Conservation (phyloP, 805 yeast species). For the Yamadazyma akitaensis region DNA sequence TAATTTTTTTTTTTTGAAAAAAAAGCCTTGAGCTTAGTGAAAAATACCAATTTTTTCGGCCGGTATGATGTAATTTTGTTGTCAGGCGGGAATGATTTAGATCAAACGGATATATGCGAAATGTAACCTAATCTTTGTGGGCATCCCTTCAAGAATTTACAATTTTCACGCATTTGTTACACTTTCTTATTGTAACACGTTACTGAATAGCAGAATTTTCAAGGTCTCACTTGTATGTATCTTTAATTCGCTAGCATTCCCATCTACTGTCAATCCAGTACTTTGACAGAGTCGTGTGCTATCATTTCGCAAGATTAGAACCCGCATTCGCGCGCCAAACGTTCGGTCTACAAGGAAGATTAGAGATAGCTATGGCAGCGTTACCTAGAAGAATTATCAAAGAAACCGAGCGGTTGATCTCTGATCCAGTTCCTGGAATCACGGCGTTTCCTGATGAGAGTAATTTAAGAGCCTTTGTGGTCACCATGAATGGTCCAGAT, state of each 20-base stretch:
- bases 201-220: no score
- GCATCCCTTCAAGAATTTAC: no score
- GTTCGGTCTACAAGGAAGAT: not conserved
- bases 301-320: not conserved
- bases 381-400: slow-evolving; percentile 92
- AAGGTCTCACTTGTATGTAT: no score
- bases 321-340: not conserved
- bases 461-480: slow-evolving; percentile 88
- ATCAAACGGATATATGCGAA: no score
- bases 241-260: no score
- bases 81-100: not conserved
- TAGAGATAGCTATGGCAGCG: slow-evolving; percentile 42
- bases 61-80: not conserved
- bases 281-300: not conserved
- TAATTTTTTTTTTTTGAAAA: no score
- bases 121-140: no score
- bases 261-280: no score
- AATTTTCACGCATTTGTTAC: no score
- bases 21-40: not conserved
- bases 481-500: slow-evolving; percentile 85
- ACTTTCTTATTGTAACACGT: no score
- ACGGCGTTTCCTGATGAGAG: slow-evolving; percentile 92
- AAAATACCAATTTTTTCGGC: not conserved
- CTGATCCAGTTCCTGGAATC: slow-evolving; percentile 97
- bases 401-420: slow-evolving; percentile 89